Evolutionary conservation across 1,284 basidiomycete genomes (phyloP).

Genomic region (Cutaneotrichosporon sp.): DNA sequence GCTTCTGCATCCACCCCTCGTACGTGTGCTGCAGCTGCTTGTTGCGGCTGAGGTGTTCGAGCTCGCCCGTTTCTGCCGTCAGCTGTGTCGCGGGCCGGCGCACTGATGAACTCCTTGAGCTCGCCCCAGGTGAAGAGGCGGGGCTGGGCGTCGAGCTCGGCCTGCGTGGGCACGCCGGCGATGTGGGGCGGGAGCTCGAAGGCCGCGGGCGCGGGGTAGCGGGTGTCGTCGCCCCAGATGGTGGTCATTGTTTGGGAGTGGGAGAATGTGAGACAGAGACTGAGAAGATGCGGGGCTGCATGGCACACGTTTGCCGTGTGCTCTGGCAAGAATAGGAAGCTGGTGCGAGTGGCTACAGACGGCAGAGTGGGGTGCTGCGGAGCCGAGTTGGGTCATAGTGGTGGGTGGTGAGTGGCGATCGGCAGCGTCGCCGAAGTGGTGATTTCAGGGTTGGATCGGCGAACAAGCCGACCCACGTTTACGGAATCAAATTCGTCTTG

Average conservation of each 20-base stretch:
- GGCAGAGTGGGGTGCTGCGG: too few species aligned
- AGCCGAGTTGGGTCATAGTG: too few species aligned
- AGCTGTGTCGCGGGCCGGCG: conserved; percentile 11
- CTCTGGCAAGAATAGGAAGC: too few species aligned
- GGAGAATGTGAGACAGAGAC: background rate
- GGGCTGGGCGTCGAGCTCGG: conserved; percentile 48
- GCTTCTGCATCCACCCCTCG: conserved; percentile 42
- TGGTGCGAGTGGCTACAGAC: too few species aligned
- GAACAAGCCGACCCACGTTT: too few species aligned
- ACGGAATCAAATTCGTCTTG: too few species aligned
- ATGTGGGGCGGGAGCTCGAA: conserved; percentile 38
- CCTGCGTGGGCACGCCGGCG: conserved; percentile 43
- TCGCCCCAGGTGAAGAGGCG: conserved; percentile 52
- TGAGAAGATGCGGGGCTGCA: background rate
- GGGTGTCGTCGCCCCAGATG: conserved; percentile 27
- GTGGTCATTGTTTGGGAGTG: background rate
- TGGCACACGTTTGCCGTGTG: background rate
- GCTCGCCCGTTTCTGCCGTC: conserved; percentile 27
- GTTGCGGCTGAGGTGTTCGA: conserved; percentile 44
- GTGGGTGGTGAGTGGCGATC: too few species aligned
- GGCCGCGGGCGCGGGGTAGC: conserved; percentile 40
- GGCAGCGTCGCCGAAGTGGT: too few species aligned
- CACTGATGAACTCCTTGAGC: conserved; percentile 46
- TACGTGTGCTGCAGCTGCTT: conserved; percentile 47
- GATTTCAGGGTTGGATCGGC: too few species aligned